Base-by-base conservation (phyloP, 2,329 filamentous ascomycete genomes). In the Sclerotinia glacialis region DNA sequence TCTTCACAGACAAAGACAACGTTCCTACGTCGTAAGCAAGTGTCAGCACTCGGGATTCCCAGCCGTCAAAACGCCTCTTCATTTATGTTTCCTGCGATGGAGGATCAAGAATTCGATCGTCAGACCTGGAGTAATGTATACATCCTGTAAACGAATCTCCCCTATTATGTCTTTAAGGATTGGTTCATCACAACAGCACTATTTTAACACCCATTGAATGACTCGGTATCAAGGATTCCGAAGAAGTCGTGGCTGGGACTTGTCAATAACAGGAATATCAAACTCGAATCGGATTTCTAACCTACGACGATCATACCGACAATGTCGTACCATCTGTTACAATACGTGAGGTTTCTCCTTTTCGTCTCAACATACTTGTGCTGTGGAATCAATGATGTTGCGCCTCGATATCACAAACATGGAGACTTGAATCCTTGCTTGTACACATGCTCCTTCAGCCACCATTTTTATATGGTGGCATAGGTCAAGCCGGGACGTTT, bases 11-110 rank as follows among this genome's bases (percentile, higher is more conserved):
- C 40, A 54, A 9, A 21, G 23, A 26, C 14, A 49, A 23, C 42
- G 47, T 49, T 61, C 44, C 58, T 61, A 61, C 47, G 46, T 63
- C 34, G 59, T 62, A 34, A 42, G 46, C 59, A 42, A 63, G 60
- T 63, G 47, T 63, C 60, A 53, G 47, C 47, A 23, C 34, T n/a
- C 46, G n/a, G 46, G 40, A 52, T 40, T 37, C n/a, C n/a, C 31
- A 62, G 46, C n/a, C 46, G 46, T 37, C 31, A 52, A 62, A 53
- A 42, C 60, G 47, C 60, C 60, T 28, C 37, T 28, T 53, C 49
- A 23, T 28, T 42, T 54, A 8, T 31, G 23, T 31, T 42, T 40
- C 26, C 53, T 54, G 28, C 42, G 31, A 62, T 28, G 16, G 47
- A 34, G 28, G 42, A 49, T 60, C 56, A 37, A 62, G 44, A 62